Conservation (phyloP, 169 alveolate genomes). For the Eimeria necatrix region DNA sequence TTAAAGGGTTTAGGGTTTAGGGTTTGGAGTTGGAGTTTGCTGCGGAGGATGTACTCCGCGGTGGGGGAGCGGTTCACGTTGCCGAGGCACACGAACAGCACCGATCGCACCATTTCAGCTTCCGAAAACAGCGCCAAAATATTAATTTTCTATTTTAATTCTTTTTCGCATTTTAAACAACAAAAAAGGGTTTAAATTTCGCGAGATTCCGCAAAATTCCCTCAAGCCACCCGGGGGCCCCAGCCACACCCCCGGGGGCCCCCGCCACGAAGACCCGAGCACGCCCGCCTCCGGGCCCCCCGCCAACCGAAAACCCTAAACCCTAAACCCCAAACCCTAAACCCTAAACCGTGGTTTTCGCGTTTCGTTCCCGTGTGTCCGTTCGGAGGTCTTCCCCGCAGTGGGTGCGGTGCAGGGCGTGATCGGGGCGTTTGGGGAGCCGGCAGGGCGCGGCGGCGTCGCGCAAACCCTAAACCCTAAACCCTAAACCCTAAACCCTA, state of each 20-base stretch:
- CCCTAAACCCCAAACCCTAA: constrained; percentile 63
- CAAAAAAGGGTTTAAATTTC: too few species aligned
- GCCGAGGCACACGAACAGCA: constrained; percentile 50
- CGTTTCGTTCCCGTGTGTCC: too few species aligned
- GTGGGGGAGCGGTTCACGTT: constrained; percentile 58
- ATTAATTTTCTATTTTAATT: too few species aligned
- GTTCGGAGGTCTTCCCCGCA: too few species aligned
- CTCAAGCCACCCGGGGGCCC: too few species aligned
- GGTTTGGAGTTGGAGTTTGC: background rate
- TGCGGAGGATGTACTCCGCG: constrained; percentile 39
- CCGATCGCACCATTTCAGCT: constrained; percentile 53
- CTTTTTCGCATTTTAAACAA: too few species aligned
- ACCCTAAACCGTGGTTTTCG: background rate
- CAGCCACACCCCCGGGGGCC: constrained; percentile 9
- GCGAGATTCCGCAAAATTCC: too few species aligned
- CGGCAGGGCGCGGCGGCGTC: too few species aligned
- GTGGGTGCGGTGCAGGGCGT: too few species aligned
- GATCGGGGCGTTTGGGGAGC: too few species aligned
- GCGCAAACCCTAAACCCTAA: constrained; percentile 59
- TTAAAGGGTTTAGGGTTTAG: background rate
- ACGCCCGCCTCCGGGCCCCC: background rate
- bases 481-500: constrained; percentile 37
- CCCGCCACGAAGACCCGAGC: too few species aligned
- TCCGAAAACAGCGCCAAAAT: background rate
- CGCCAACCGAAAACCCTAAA: background rate